Conservation (phyloP, 495 filamentous ascomycete species). For the Aspergillus nidulans region DNA sequence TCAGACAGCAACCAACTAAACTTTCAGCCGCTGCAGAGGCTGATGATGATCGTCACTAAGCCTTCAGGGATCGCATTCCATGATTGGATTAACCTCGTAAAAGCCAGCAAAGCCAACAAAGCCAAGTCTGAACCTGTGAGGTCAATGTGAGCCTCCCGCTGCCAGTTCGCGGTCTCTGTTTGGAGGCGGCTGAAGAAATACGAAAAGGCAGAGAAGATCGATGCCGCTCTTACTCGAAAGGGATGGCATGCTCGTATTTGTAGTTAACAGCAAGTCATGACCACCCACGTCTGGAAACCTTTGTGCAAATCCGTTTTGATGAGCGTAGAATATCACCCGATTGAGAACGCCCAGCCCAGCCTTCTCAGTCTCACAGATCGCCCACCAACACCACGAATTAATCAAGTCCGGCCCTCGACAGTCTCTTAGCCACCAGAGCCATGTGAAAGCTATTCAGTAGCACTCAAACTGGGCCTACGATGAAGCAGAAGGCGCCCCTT, state of each 20-base stretch:
- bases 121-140: conserved; percentile 4
- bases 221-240: not conserved
- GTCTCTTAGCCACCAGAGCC: too few relatives aligned
- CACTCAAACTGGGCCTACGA: not conserved
- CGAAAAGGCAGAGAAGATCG: not conserved
- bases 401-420: too few relatives aligned
- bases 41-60: not conserved
- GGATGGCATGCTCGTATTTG: conserved; percentile 1
- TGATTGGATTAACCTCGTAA: not conserved
- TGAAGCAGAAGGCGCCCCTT: not conserved
- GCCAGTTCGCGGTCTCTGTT: not conserved
- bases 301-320: not conserved
- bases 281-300: not conserved
- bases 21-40: not conserved
- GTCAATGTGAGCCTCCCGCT: not conserved
- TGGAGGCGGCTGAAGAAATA: not conserved
- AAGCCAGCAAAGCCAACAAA: not conserved
- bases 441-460: too few relatives aligned
- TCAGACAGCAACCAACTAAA: not conserved
- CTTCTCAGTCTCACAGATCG: too few relatives aligned
- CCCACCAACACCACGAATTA: too few relatives aligned
- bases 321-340: not conserved
- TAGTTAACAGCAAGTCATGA: not conserved
- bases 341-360: too few relatives aligned
- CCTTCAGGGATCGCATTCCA: not conserved